These are phyloP conservation scores for Botrytis tulipae DNA, from an alignment of 2,329 filamentous ascomycete genomes.

Conservation along the genomic window DNA sequence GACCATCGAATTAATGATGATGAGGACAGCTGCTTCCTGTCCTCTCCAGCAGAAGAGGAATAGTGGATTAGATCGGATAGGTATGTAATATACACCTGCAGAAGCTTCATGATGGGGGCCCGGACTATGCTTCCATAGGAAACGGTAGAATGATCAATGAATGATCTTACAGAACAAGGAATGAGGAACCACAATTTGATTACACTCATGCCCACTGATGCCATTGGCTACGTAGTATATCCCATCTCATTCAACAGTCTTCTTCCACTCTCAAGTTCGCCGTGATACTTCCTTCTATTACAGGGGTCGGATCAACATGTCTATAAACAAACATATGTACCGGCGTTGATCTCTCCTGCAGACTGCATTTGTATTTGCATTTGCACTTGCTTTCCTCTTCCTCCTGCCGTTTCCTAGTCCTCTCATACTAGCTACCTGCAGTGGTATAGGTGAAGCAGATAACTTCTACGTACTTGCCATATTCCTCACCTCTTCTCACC, in stretches of 20 bases:
- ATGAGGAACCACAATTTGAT: conserved; percentile 1
- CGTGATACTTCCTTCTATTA: neutral
- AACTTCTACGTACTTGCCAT: neutral
- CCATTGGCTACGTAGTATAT: conserved; percentile 6
- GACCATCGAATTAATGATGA: neutral
- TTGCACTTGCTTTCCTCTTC: neutral
- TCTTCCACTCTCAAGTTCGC: neutral
- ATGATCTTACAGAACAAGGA: conserved; percentile 6
- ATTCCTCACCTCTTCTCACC: neutral
- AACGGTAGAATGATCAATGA: neutral
- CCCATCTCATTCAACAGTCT: neutral
- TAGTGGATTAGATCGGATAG: conserved; percentile 1
- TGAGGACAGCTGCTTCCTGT: conserved; percentile 4
- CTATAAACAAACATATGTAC: conserved; percentile 3
- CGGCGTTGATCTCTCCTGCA: conserved; percentile 11
- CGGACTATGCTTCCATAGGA: conserved; percentile 10
- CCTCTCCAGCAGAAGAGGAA: neutral
- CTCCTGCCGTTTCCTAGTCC: neutral
- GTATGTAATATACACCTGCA: conserved; percentile 3
- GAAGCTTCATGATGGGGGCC: conserved; percentile 12
- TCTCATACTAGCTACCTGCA: neutral
- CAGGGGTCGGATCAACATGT: conserved; percentile 4
- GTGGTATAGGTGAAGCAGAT: neutral
- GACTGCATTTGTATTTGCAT: neutral
- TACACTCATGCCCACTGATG: neutral